Conservation (phyloP, 257 asterid species). For the Craterostigma plantagineum region DNA sequence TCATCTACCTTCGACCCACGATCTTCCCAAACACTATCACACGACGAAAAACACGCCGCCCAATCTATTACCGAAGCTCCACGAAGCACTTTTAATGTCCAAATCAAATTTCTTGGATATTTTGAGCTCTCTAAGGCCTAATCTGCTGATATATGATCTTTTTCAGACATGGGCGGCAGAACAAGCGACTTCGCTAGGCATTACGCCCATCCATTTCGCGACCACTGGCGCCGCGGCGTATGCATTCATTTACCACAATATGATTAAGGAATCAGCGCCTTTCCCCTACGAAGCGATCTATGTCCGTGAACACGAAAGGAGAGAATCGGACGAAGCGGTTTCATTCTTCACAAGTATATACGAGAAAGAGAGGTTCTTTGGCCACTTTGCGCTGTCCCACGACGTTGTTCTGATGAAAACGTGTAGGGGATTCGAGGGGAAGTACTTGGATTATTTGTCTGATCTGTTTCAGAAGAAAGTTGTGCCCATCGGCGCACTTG, state of each 20-base stretch:
- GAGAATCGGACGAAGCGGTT: neutral
- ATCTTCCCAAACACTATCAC: neutral
- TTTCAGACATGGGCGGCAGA: slow-evolving; percentile 38
- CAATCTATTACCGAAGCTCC: neutral
- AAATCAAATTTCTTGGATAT: slow-evolving; percentile 13
- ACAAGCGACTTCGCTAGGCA: slow-evolving; percentile 14
- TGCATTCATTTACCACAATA: slow-evolving; percentile 15
- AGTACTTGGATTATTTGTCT: slow-evolving; percentile 15
- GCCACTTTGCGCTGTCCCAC: slow-evolving; percentile 7
- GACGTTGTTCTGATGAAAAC: slow-evolving; percentile 17
- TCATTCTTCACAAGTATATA: neutral
- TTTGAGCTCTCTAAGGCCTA: slow-evolving; percentile 12
- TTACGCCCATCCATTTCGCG: slow-evolving; percentile 17
- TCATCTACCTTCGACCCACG: neutral
- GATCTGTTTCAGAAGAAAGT: slow-evolving; percentile 9
- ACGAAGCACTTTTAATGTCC: neutral
- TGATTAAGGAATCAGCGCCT: slow-evolving; percentile 4
- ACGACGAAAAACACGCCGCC: neutral
- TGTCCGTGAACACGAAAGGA: slow-evolving; percentile 8
- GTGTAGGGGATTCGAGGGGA: slow-evolving; percentile 11
- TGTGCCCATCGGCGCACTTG: slow-evolving; percentile 13
- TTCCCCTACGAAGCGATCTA: slow-evolving; percentile 18
- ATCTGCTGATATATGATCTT: slow-evolving; percentile 24
- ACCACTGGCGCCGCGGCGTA: slow-evolving; percentile 14
- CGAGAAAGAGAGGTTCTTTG: neutral